These are phyloP conservation scores for Penicillium ucsense DNA, from an alignment of 495 filamentous ascomycete species.

Conservation along the genomic window DNA sequence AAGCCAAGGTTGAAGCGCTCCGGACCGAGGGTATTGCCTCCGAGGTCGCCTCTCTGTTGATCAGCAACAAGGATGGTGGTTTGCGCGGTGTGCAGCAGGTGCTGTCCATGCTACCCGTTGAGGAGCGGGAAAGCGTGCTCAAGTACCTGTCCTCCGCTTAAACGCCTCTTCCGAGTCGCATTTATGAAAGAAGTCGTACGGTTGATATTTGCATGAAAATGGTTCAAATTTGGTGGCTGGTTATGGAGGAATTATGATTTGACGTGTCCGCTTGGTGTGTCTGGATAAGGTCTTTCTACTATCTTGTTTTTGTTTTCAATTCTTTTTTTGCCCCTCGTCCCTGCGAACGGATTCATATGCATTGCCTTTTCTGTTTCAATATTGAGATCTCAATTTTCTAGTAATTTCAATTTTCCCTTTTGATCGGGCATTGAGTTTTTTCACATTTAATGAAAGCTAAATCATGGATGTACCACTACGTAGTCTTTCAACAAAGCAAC, in stretches of 20 bases:
- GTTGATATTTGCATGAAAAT: too few relatives aligned
- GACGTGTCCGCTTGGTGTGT: slow-evolving; percentile 1
- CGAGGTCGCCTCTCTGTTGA: slow-evolving; percentile 70
- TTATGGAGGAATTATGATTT: slow-evolving; percentile 1
- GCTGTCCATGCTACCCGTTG: slow-evolving; percentile 73
- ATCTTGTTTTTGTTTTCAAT: slow-evolving; percentile 1
- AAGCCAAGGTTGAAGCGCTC: slow-evolving; percentile 68
- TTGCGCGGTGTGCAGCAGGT: slow-evolving; percentile 82
- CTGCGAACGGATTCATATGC: too few relatives aligned
- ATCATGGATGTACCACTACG: too few relatives aligned
- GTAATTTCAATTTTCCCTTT: too few relatives aligned
- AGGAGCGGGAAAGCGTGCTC: slow-evolving; percentile 77
- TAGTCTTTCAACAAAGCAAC: too few relatives aligned
- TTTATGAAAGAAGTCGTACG: too few relatives aligned
- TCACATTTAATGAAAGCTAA: too few relatives aligned
- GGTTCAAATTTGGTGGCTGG: not conserved
- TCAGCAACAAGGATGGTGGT: slow-evolving; percentile 64
- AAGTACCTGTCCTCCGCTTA: slow-evolving; percentile 51
- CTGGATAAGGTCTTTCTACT: too few relatives aligned
- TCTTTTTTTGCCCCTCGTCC: not conserved
- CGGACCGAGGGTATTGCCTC: slow-evolving; percentile 66
- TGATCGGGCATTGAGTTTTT: too few relatives aligned
- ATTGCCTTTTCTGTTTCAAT: too few relatives aligned
- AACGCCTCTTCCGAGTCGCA: not conserved
- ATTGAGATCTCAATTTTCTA: too few relatives aligned